Conservation (phyloP, 768 basidiomycete genomes). For the Mycena polygramma region DNA sequence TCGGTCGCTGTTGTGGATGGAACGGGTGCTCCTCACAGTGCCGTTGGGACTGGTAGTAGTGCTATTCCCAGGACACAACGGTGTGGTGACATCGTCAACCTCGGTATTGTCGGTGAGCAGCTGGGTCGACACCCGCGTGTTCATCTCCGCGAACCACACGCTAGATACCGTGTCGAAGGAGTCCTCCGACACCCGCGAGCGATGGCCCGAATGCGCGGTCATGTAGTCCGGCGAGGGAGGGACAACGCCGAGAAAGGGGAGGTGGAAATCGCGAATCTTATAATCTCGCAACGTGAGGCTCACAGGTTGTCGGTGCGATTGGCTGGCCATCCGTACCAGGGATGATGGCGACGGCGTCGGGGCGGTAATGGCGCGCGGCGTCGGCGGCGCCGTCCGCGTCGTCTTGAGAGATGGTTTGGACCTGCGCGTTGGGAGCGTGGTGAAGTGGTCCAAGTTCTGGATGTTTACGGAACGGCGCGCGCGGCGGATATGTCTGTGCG, state of each 20-base stretch:
- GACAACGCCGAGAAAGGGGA: slow-evolving; percentile 17
- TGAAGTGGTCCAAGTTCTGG: slow-evolving; percentile 25
- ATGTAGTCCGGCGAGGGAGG: slow-evolving; percentile 21
- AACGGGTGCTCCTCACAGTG: slow-evolving; percentile 10
- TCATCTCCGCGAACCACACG: slow-evolving; percentile 32
- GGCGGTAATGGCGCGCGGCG: slow-evolving; percentile 24
- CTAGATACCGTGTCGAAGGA: slow-evolving; percentile 36
- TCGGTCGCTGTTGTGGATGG: slow-evolving; percentile 34
- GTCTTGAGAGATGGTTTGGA: slow-evolving; percentile 15
- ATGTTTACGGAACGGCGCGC: slow-evolving; percentile 33
- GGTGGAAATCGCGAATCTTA: slow-evolving; percentile 24
- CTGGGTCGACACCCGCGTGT: background rate
- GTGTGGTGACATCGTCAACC: slow-evolving; percentile 23
- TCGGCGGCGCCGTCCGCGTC: slow-evolving; percentile 13
- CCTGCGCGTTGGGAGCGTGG: slow-evolving; percentile 10
- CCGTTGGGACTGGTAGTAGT: background rate
- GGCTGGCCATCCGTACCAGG: background rate
- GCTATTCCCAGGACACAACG: slow-evolving; percentile 12
- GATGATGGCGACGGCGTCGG: slow-evolving; percentile 21
- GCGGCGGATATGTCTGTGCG: slow-evolving; percentile 34
- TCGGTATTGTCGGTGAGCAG: background rate
- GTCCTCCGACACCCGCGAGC: background rate
- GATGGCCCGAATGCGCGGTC: slow-evolving; percentile 17
- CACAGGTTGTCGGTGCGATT: slow-evolving; percentile 16
- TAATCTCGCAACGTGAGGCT: slow-evolving; percentile 15